A percentile compares a stretch with the other conserved stretches of the same genome.
Conservation (phyloP, 495 filamentous ascomycete genomes). For the Symbiotaphrina buchneri region DNA sequence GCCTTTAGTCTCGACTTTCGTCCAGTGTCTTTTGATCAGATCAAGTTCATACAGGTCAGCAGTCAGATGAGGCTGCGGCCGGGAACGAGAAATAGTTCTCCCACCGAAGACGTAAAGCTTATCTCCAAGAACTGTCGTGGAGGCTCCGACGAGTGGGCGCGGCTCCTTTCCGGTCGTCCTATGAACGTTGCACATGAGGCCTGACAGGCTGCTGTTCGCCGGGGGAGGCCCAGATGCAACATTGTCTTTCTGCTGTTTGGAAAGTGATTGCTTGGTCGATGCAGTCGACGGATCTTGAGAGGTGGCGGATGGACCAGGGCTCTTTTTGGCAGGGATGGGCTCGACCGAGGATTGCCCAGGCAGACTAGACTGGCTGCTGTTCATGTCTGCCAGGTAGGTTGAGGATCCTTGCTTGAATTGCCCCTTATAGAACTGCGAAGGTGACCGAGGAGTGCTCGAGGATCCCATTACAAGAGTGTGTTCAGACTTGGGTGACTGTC, state of each 20-base stretch:
- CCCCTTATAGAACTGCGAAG: neutral
- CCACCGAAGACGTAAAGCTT: conserved; percentile 94
- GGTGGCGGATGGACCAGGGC: neutral
- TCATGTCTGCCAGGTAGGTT: neutral
- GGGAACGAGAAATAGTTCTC: conserved; percentile 58
- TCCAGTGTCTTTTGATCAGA: conserved; percentile 79
- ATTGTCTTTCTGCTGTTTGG: neutral
- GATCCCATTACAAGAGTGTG: neutral
- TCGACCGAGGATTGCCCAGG: neutral
- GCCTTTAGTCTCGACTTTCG: conserved; percentile 60
- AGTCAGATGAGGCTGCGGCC: conserved; percentile 65
- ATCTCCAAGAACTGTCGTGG: conserved; percentile 84
- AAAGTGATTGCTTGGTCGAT: neutral
- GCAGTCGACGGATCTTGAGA: neutral
- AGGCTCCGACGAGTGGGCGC: conserved; percentile 76
- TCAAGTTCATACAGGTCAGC: conserved; percentile 85
- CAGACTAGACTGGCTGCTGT: neutral
- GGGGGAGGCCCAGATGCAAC: conserved; percentile 23
- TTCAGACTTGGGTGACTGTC: too few species aligned
- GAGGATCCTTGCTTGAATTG: neutral
- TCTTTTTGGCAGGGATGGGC: neutral
- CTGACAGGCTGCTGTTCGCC: conserved; percentile 51
- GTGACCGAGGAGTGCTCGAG: neutral
- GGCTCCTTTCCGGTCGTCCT: conserved; percentile 81
- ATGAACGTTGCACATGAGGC: conserved; percentile 84